A percentile compares a stretch with the other conserved stretches of the same genome.
Conservation (phyloP, 2,329 filamentous ascomycete species). For the Trichophyton mentagrophytes region DNA sequence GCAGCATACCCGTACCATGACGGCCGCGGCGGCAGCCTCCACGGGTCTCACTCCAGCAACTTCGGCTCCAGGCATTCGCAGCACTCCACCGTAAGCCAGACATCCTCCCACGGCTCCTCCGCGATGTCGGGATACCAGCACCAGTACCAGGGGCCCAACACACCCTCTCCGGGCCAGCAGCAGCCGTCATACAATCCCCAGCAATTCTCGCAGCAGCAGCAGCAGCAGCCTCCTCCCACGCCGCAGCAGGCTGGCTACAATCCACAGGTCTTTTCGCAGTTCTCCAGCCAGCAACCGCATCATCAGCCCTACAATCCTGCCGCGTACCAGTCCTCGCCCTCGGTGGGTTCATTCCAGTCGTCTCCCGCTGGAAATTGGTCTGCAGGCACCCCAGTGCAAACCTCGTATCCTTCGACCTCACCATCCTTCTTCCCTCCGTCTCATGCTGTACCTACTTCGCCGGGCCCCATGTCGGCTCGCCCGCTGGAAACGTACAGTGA, state of each 20-base stretch:
- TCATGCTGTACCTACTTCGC: constrained; percentile 16
- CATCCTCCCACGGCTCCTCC: constrained; percentile 30
- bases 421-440: constrained; percentile 7
- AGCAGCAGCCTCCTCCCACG: constrained; percentile 27
- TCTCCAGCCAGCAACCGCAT: constrained; percentile 19
- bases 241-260: constrained; percentile 51
- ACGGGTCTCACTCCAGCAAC: constrained; percentile 20
- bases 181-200: constrained; percentile 48
- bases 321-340: constrained; percentile 30
- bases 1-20: constrained; percentile 24
- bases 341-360: constrained; percentile 20
- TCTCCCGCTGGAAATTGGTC: constrained; percentile 26
- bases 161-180: constrained; percentile 31
- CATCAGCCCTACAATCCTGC: constrained; percentile 36
- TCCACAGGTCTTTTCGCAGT: constrained; percentile 46
- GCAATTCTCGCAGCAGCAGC: constrained; percentile 37
- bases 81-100: constrained; percentile 27
- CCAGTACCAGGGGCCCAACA: constrained; percentile 33
- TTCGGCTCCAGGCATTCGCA: constrained; percentile 25
- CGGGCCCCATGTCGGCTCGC: constrained; percentile 27
- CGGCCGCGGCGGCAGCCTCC: constrained; percentile 25
- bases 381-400: constrained; percentile 21
- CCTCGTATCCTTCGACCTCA: constrained; percentile 21
- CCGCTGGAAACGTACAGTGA: constrained; percentile 27
- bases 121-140: constrained; percentile 40